These are phyloP conservation scores for Rutstroemia sp. DNA, from an alignment of 2,329 filamentous ascomycete genomes.

Conservation along the genomic window DNA sequence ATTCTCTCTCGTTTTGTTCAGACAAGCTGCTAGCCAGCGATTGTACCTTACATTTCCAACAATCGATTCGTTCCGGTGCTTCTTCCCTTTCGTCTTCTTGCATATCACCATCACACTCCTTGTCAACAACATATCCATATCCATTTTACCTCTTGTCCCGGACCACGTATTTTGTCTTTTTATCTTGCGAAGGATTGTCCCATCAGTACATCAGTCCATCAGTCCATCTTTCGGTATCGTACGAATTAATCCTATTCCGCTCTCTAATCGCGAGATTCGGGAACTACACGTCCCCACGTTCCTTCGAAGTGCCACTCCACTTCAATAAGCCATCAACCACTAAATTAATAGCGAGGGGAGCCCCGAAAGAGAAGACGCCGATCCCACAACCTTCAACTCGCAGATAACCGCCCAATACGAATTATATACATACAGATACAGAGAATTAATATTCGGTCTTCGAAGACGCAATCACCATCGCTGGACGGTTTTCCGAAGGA, in stretches of 20 bases:
- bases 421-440: not conserved
- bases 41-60: conserved; percentile 7
- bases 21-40: conserved; percentile 8
- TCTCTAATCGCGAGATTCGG: conserved; percentile 6
- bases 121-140: not conserved
- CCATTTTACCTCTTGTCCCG: no score
- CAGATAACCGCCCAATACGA: not conserved
- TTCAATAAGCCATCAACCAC: not conserved
- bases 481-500: conserved; percentile 4
- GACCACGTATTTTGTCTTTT: no score
- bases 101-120: conserved; percentile 7
- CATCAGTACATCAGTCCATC: not conserved
- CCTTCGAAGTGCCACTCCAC: not conserved
- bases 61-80: not conserved
- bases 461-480: conserved; percentile 2
- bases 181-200: no score
- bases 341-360: conserved; percentile 7
- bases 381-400: not conserved
- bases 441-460: conserved; percentile 1
- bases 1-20: not conserved
- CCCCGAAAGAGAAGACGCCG: not conserved
- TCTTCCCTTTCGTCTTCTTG: not conserved
- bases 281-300: conserved; percentile 3
- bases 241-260: not conserved
- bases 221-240: conserved; percentile 1